Evolutionary conservation across 208 protist genomes (phyloP).

Genomic region (Vickermania ingenoplastis): DNA sequence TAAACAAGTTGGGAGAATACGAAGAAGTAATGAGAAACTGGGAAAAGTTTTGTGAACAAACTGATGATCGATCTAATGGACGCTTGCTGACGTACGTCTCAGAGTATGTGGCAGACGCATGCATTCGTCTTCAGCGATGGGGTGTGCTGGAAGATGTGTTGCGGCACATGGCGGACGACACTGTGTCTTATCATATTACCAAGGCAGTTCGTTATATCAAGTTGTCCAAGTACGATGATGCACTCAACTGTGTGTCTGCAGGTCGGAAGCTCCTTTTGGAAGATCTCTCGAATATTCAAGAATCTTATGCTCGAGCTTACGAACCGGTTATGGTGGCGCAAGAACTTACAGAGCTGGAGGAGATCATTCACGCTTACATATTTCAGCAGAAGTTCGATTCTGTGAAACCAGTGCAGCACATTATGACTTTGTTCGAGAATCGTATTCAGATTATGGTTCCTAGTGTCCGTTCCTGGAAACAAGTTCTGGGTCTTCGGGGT

Average conservation of each 20-base stretch:
- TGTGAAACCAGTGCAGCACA: constrained; percentile 61
- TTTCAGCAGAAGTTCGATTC: constrained; percentile 41
- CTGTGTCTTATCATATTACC: constrained; percentile 51
- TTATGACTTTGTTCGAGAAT: constrained; percentile 84
- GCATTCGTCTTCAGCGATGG: constrained; percentile 73
- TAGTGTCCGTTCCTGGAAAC: constrained; percentile 94
- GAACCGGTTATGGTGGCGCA: constrained; percentile 92
- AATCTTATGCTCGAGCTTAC: constrained; percentile 90
- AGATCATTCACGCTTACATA: constrained; percentile 90
- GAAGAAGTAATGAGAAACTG: constrained; percentile 63
- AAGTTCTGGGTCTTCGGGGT: constrained; percentile 90
- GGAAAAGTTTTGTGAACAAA: constrained; percentile 20
- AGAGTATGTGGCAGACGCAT: constrained; percentile 77
- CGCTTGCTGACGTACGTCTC: constrained; percentile 44
- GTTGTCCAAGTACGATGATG: constrained; percentile 42
- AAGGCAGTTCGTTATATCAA: constrained; percentile 50
- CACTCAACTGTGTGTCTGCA: constrained; percentile 29
- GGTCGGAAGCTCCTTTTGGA: constrained; percentile 60
- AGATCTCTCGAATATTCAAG: constrained; percentile 63
- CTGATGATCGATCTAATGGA: neutral
- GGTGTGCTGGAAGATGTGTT: constrained; percentile 43
- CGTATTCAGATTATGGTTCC: constrained; percentile 88
- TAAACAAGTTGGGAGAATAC: constrained; percentile 75
- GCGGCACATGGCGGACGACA: constrained; percentile 45
- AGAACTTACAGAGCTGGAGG: constrained; percentile 97